Evolutionary conservation across 2,329 filamentous ascomycete species (phyloP).

Genomic region (Penicillium nordicum): DNA sequence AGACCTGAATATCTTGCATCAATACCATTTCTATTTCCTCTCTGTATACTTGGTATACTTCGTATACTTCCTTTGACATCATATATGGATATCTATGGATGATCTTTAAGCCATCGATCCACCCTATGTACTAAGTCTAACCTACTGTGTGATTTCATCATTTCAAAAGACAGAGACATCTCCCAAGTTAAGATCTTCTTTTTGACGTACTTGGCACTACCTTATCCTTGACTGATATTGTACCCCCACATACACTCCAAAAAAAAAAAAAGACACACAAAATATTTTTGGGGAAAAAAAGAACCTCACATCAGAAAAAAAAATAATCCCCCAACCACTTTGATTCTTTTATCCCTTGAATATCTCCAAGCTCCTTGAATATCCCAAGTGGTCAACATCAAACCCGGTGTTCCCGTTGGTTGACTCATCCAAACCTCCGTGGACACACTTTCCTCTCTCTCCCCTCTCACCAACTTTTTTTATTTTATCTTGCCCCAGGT

Average conservation of each 20-base stretch:
- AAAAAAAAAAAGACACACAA: too few relatives aligned
- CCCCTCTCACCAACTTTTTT: conserved; percentile 10
- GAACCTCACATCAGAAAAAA: neutral
- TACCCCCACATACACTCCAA: neutral
- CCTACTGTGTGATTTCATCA: conserved; percentile 5
- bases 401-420: conserved; percentile 12
- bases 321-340: neutral
- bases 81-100: neutral
- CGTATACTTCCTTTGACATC: conserved; percentile 4
- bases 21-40: too few relatives aligned
- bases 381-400: neutral
- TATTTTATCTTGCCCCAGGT: neutral
- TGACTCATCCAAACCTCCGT: conserved; percentile 22
- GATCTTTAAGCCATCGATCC: conserved; percentile 11
- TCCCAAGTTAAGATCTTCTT: neutral
- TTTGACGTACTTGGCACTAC: neutral
- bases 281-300: neutral
- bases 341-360: neutral
- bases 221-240: neutral
- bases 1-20: neutral
- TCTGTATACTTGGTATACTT: neutral
- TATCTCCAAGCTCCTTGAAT: neutral
- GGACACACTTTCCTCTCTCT: conserved; percentile 14
- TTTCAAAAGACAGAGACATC: neutral
- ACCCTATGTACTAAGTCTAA: neutral